phyloP scores from a whole-genome alignment of 148 eudicot species.

The Beta vulgaris region DNA sequence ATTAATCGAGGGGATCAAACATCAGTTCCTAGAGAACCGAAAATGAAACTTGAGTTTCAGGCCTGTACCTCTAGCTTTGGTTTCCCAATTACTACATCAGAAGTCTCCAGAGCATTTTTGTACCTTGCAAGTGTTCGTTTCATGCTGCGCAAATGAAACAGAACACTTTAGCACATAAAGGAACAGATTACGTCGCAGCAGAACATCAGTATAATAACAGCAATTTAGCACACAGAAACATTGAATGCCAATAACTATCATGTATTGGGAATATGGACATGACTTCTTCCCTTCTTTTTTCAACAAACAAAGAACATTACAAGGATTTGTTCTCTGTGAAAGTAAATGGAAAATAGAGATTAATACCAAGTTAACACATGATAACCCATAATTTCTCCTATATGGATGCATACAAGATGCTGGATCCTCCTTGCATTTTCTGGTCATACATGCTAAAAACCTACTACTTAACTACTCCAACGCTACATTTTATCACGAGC shows the following conservation, averaged over 20 bases:
- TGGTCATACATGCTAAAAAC: not conserved
- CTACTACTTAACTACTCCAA: not conserved
- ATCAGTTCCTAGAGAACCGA: not conserved
- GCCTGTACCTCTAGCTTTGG: conserved; percentile 38
- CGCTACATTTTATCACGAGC: not conserved
- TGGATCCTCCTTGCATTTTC: not conserved
- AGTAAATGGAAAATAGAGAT: too few species aligned
- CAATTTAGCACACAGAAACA: not conserved
- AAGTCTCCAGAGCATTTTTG: conserved; percentile 28
- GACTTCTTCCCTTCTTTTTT: not conserved
- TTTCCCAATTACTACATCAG: conserved; percentile 34
- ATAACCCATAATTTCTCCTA: not conserved
- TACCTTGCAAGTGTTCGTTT: conserved; percentile 51
- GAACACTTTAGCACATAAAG: not conserved
- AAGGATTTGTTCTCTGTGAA: not conserved
- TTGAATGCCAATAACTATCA: not conserved
- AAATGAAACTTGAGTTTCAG: not conserved
- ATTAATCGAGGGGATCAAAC: not conserved
- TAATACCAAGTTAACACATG: too few species aligned
- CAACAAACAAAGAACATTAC: not conserved
- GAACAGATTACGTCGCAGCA: not conserved
- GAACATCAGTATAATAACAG: too few species aligned
- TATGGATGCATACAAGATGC: not conserved
- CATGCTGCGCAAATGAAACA: conserved; percentile 43
- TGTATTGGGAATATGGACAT: not conserved